Conservation (phyloP, 2,329 filamentous ascomycete genomes). For the Epichloe amarillans region DNA sequence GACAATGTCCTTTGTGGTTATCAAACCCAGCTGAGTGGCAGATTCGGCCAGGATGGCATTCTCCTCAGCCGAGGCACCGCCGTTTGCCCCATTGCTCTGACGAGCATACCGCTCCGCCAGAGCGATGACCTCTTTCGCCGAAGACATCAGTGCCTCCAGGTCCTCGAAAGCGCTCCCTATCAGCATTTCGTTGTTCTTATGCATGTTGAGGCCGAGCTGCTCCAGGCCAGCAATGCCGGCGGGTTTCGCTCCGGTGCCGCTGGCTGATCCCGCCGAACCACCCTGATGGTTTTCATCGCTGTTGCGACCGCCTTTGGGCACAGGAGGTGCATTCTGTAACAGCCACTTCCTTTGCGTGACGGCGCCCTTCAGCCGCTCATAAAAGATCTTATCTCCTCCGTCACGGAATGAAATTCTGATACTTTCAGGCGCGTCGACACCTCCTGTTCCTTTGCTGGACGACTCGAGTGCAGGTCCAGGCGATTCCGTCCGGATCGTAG, state of each 20-base stretch:
- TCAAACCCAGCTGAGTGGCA: slow-evolving; percentile 62
- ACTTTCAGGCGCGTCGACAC: slow-evolving; percentile 50
- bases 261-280: slow-evolving; percentile 13
- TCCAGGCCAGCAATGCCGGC: slow-evolving; percentile 90
- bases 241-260: slow-evolving; percentile 36
- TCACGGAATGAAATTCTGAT: slow-evolving; percentile 86
- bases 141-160: slow-evolving; percentile 91
- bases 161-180: slow-evolving; percentile 95
- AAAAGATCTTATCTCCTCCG: slow-evolving; percentile 81
- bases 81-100: slow-evolving; percentile 46
- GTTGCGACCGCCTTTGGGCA: slow-evolving; percentile 47
- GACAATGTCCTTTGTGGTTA: slow-evolving; percentile 90
- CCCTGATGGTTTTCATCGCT: slow-evolving; percentile 22
- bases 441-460: slow-evolving; percentile 15
- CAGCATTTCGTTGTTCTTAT: slow-evolving; percentile 84
- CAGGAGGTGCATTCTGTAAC: slow-evolving; percentile 74
- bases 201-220: slow-evolving; percentile 67
- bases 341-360: slow-evolving; percentile 94
- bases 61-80: slow-evolving; percentile 53
- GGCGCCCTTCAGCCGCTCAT: slow-evolving; percentile 75
- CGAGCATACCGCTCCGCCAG: slow-evolving; percentile 78
- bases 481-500: slow-evolving; percentile 50
- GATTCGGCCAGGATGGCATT: slow-evolving; percentile 68
- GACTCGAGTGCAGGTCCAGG: slow-evolving; percentile 55
- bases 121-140: slow-evolving; percentile 88